Evolutionary conservation across 2,329 filamentous ascomycete species (phyloP).

Genomic region (Ceratocystis ficicola): DNA sequence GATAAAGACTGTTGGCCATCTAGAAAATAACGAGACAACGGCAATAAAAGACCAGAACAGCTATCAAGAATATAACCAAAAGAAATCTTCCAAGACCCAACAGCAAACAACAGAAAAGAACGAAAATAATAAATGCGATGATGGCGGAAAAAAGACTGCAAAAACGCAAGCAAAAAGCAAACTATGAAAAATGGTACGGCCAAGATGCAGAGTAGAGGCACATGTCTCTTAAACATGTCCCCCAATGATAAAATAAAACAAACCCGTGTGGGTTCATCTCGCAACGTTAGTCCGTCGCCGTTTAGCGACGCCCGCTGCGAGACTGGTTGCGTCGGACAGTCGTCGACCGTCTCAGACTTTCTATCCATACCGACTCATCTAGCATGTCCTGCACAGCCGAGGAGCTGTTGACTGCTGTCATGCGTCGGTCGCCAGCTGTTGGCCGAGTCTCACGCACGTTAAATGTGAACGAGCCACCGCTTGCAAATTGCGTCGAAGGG

Average conservation of each 20-base stretch:
- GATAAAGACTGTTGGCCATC: neutral
- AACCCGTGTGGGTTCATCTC: neutral
- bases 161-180: neutral
- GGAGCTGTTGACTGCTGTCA: constrained; percentile 21
- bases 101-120: neutral
- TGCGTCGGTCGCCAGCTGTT: constrained; percentile 21
- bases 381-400: constrained; percentile 60
- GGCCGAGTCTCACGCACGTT: constrained; percentile 39
- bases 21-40: neutral
- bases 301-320: neutral
- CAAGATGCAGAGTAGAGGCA: neutral
- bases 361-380: constrained; percentile 83
- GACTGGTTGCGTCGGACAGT: constrained; percentile 42
- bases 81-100: neutral
- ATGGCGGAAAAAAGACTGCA: neutral
- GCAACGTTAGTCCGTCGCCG: neutral
- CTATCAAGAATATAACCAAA: constrained; percentile 1
- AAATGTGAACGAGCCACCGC: constrained; percentile 45
- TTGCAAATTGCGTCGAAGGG: constrained; percentile 32
- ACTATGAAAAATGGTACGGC: constrained; percentile 3
- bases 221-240: neutral
- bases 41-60: neutral
- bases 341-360: constrained; percentile 80
- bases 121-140: neutral
- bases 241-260: constrained; percentile 7